phyloP scores from a whole-genome alignment of 768 basidiomycete species.

The Phanerodontia chrysosporium region DNA sequence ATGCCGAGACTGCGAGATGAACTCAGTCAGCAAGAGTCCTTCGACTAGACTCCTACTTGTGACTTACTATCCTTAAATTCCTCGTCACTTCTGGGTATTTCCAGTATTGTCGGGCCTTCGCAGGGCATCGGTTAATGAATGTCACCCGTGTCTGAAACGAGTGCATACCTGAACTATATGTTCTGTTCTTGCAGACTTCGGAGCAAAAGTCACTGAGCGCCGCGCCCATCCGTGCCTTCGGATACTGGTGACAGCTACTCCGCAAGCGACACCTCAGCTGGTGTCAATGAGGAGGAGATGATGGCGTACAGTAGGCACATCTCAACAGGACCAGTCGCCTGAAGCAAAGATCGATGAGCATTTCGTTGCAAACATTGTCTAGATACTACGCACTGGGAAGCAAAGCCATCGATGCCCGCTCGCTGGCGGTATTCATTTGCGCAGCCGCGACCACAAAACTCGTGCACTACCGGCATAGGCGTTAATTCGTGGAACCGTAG shows the following conservation, averaged over 20 bases:
- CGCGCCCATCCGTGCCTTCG: conserved; percentile 13
- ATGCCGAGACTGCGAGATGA: neutral
- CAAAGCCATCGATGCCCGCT: too few relatives aligned
- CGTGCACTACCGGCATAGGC: neutral
- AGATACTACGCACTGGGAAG: too few relatives aligned
- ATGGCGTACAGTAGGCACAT: neutral
- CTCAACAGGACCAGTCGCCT: too few relatives aligned
- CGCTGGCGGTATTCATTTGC: neutral
- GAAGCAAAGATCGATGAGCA: too few relatives aligned
- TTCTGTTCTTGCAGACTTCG: conserved; percentile 11
- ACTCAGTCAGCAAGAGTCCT: neutral
- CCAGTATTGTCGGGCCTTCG: neutral
- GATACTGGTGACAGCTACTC: conserved; percentile 15
- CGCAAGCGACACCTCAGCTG: too few relatives aligned
- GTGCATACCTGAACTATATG: neutral
- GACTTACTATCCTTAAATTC: neutral
- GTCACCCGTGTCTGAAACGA: neutral
- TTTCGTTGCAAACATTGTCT: too few relatives aligned
- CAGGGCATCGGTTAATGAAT: neutral
- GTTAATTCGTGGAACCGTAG: neutral
- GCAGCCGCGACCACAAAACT: neutral
- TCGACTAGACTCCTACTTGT: neutral
- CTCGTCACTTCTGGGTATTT: neutral
- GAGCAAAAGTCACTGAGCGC: conserved; percentile 22
- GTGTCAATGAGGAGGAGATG: too few relatives aligned